Evolutionary conservation across 805 yeast species (phyloP), one percentile per base, ranked within the genome.

Genomic region (Kodamaea jinghongensis): DNA sequence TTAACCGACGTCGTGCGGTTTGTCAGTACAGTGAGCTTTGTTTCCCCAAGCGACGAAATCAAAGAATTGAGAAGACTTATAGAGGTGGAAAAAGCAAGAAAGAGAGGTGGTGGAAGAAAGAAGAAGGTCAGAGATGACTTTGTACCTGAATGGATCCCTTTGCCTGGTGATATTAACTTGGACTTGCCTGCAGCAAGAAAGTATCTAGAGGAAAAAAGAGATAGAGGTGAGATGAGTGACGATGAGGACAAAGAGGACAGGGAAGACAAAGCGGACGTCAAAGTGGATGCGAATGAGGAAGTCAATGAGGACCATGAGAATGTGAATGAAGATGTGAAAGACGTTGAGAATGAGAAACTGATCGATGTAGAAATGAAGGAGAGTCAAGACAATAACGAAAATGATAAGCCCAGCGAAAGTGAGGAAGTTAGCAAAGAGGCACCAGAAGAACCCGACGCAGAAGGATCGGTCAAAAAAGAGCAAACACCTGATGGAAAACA

Each of bases 11-110:
- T 81, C 7, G 55, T 88, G 8, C 66, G 87, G 34, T 70, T 75
- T 33, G 55, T 61, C 4, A 72, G 82, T 35, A 50, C 55, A 32
- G 74, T 74, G n/a, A 61, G 68, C 13, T 70, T 56, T 28, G 73
- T 86, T 2, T 71, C 83, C 0, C 89, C 95, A 0, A 49, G 67
- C 1, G 85, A 81, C 49, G 93, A 84, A 49, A 60, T 79, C 6
- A 73, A 71, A 34, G 73, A 72, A 42, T 70, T 70, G 14, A 64
- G 70, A 43, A 67, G 30, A 31, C 17, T 26, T 12, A 22, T 39
- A 3, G 42, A 33, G 26, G 23, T 32, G 30, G 42, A 33, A 70
- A 52, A 70, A 64, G 55, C 70, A 70, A 26, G 68, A 67, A 35
- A 71, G 70, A 47, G 73, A 63, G 52, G 42, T 8, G 38, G 42